Evolutionary conservation across 768 basidiomycete genomes (phyloP).

Genomic region (Epithele typhae): DNA sequence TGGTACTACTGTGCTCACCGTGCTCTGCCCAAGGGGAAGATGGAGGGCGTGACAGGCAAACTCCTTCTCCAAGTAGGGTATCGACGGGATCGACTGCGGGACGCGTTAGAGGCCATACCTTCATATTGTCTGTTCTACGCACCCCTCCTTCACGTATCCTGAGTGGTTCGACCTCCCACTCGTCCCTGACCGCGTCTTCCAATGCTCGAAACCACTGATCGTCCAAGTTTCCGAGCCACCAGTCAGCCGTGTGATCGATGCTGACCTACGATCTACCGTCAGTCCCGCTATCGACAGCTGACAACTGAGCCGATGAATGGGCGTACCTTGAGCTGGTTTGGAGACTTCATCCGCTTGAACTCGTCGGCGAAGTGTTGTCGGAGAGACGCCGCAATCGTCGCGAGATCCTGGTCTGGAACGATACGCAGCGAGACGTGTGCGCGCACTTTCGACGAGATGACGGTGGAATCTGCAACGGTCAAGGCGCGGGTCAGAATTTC

Average conservation of each 20-base stretch:
- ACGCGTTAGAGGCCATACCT: too few relatives aligned
- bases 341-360: conserved; percentile 59
- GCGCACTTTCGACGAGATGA: conserved; percentile 83
- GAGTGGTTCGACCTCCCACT: conserved; percentile 85
- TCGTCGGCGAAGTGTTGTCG: conserved; percentile 50
- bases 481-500: background rate
- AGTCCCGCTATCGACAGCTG: background rate
- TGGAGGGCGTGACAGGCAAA: conserved; percentile 89
- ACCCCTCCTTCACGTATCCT: conserved; percentile 93
- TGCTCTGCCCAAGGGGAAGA: conserved; percentile 90
- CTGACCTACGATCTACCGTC: conserved; percentile 49
- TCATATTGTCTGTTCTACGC: too few relatives aligned
- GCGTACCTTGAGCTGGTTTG: conserved; percentile 60
- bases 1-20: conserved; percentile 36
- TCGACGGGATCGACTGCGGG: conserved; percentile 82
- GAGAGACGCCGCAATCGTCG: conserved; percentile 59
- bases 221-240: conserved; percentile 93
- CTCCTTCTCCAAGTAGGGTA: conserved; percentile 90
- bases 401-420: conserved; percentile 88
- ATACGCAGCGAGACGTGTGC: conserved; percentile 87
- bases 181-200: conserved; percentile 74
- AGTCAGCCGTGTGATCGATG: conserved; percentile 83
- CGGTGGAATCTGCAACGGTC: conserved; percentile 69
- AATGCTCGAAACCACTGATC: conserved; percentile 85
- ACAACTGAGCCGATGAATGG: too few relatives aligned